These are phyloP conservation scores for Tricladium varicosporioides DNA, from an alignment of 2,329 filamentous ascomycete species.

Conservation along the genomic window DNA sequence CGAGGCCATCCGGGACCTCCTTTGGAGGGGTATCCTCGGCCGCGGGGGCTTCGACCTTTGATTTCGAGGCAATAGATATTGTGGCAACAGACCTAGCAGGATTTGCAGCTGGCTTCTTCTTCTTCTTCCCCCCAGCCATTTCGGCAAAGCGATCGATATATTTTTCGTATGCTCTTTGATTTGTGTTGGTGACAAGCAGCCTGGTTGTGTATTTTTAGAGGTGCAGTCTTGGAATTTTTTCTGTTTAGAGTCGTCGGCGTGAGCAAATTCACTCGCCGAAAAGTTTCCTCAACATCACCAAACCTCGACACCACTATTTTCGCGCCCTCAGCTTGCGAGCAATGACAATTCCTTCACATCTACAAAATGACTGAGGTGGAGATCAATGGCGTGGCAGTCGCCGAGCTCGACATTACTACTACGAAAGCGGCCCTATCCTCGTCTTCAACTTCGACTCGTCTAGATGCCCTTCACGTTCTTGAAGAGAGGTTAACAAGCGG, in stretches of 20 bases:
- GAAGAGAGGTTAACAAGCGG: constrained; percentile 56
- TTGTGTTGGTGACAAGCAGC: not conserved
- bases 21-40: constrained; percentile 23
- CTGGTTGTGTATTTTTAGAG: no score
- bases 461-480: constrained; percentile 52
- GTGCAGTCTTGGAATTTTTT: not conserved
- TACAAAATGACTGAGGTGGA: constrained; percentile 50
- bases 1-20: constrained; percentile 14
- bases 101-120: constrained; percentile 87
- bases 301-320: not conserved
- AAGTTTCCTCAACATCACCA: not conserved
- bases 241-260: not conserved
- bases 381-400: constrained; percentile 40
- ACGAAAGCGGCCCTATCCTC: constrained; percentile 53
- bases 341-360: constrained; percentile 32
- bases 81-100: constrained; percentile 92
- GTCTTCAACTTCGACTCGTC: constrained; percentile 59
- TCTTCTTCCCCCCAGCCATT: constrained; percentile 72
- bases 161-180: not conserved
- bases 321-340: constrained; percentile 10
- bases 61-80: constrained; percentile 84
- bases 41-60: constrained; percentile 58
- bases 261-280: constrained; percentile 4
- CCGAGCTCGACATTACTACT: constrained; percentile 54
- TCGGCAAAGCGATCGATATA: constrained; percentile 1